A percentile compares a stretch with the other conserved stretches of the same genome.
phyloP scores from a whole-genome alignment of 371 early-diverging fungal species.

The Funneliformis caledonium region DNA sequence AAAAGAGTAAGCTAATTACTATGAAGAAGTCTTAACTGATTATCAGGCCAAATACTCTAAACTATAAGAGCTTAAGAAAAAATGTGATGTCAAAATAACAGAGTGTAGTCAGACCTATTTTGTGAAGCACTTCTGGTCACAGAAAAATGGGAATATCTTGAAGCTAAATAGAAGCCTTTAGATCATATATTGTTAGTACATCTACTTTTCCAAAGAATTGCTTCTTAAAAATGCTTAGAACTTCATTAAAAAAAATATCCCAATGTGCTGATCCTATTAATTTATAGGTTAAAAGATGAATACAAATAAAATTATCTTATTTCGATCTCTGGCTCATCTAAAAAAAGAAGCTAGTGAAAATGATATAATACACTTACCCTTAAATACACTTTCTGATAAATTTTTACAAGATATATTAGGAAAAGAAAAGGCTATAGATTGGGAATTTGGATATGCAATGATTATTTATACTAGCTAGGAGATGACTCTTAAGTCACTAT shows the following conservation, averaged over 20 bases:
- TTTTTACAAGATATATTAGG: conserved; percentile 26
- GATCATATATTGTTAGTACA: conserved; percentile 8
- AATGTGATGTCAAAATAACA: neutral
- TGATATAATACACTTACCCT: conserved; percentile 33
- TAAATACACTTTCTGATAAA: conserved; percentile 24
- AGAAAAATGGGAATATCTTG: no score
- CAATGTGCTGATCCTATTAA: no score
- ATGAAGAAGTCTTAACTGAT: conserved; percentile 37
- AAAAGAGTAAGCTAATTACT: conserved; percentile 25
- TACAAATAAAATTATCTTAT: conserved; percentile 29
- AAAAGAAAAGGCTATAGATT: conserved; percentile 9
- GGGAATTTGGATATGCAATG: conserved; percentile 17
- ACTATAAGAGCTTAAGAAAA: neutral
- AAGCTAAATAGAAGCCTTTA: neutral
- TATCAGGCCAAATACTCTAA: no score
- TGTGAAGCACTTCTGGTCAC: no score
- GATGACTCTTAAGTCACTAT: conserved; percentile 28
- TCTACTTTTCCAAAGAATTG: conserved; percentile 26
- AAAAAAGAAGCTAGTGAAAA: conserved; percentile 37
- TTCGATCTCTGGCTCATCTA: no score
- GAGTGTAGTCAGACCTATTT: no score
- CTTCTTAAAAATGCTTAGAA: conserved; percentile 30
- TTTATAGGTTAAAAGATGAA: conserved; percentile 33
- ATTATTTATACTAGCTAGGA: conserved; percentile 13
- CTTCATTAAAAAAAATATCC: conserved; percentile 20